phyloP scores from a whole-genome alignment of 768 basidiomycete genomes.

The Scleroderma bovista region DNA sequence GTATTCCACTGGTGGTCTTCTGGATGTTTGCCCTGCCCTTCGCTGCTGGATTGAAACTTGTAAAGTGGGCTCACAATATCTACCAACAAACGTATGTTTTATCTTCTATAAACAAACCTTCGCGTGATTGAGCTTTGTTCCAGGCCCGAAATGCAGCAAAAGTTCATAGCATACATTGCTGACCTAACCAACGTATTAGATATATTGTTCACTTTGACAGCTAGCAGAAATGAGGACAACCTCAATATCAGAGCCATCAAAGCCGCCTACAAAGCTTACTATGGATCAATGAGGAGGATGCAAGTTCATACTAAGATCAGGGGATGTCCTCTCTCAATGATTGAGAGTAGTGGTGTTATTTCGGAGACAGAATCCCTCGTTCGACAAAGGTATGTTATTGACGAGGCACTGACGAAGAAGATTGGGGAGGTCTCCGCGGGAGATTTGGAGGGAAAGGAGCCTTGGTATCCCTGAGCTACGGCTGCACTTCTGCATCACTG shows the following conservation, averaged over 20 bases:
- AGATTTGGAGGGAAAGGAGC: too few relatives aligned
- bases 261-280: neutral
- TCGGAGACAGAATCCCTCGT: too few relatives aligned
- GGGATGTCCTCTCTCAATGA: neutral
- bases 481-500: too few relatives aligned
- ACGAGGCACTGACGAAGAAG: too few relatives aligned
- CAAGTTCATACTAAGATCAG: neutral
- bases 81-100: constrained; percentile 3
- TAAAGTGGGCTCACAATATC: neutral
- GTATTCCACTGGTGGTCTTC: too few relatives aligned
- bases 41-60: neutral
- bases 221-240: neutral
- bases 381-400: too few relatives aligned
- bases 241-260: neutral
- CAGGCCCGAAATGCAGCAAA: neutral
- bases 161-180: neutral
- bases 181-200: neutral
- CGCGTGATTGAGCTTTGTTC: neutral
- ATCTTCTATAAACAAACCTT: neutral
- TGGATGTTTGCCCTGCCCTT: neutral
- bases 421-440: too few relatives aligned
- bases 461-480: too few relatives aligned
- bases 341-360: too few relatives aligned
- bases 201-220: neutral
- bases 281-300: neutral